A percentile compares a stretch with the other conserved stretches of the same genome.
Evolutionary conservation across 2,329 filamentous ascomycete species (phyloP).

Genomic region (Nemania bipapillata): DNA sequence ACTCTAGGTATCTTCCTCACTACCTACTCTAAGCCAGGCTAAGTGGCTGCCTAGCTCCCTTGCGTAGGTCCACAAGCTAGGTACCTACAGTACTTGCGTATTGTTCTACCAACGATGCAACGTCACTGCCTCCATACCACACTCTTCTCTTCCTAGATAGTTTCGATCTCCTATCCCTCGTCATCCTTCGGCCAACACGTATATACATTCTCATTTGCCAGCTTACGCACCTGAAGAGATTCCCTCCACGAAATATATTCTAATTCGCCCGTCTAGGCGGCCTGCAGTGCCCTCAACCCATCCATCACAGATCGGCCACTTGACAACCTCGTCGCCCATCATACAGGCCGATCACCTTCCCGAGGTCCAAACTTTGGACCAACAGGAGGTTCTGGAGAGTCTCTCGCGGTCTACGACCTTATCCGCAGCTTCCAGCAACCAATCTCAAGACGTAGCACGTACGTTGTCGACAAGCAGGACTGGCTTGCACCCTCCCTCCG

Average conservation of each 20-base stretch:
- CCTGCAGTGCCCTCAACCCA: constrained; percentile 66
- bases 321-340: constrained; percentile 75
- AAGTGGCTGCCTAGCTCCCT: background rate
- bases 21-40: background rate
- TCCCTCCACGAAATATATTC: constrained; percentile 11
- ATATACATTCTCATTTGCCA: constrained; percentile 15
- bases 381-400: constrained; percentile 44
- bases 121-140: background rate
- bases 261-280: constrained; percentile 48
- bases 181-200: background rate
- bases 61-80: too few species aligned
- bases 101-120: constrained; percentile 4
- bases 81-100: constrained; percentile 10
- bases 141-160: background rate
- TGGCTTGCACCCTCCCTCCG: constrained; percentile 57
- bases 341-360: constrained; percentile 68
- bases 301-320: constrained; percentile 73
- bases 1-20: background rate
- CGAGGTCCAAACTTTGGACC: constrained; percentile 56
- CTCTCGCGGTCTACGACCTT: constrained; percentile 55
- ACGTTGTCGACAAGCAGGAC: constrained; percentile 52
- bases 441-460: constrained; percentile 50
- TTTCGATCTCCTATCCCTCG: background rate
- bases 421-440: constrained; percentile 48
- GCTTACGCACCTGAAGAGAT: background rate